Evolutionary conservation across 768 basidiomycete species (phyloP).

Genomic region (Termitomyces sp.): DNA sequence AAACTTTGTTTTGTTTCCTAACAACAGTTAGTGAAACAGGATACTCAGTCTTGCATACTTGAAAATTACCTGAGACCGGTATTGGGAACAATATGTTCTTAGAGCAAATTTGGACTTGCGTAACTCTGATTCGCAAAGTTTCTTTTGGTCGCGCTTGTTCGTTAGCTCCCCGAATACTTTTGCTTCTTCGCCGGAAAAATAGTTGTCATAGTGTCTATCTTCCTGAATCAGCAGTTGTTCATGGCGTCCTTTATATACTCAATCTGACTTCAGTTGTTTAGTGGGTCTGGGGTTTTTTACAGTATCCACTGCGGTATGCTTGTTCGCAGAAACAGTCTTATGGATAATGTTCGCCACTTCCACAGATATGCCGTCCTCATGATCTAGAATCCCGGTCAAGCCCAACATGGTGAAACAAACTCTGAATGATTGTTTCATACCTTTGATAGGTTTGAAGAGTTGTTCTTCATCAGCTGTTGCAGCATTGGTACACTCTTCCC

Average conservation of each 20-base stretch:
- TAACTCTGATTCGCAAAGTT: background rate
- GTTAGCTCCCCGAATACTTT: background rate
- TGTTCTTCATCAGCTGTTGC: background rate
- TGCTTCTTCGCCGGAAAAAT: background rate
- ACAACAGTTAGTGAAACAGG: background rate
- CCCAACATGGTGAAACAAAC: too few species aligned
- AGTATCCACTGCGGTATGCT: background rate
- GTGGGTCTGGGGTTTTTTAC: background rate
- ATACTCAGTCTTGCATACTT: too few species aligned
- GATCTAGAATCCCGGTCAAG: background rate
- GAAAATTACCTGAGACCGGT: background rate
- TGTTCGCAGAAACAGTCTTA: background rate
- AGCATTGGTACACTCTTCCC: background rate
- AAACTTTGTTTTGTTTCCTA: background rate
- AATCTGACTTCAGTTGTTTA: background rate
- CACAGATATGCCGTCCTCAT: background rate
- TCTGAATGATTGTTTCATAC: background rate
- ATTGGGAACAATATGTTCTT: background rate
- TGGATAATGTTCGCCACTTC: too few species aligned
- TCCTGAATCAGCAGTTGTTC: background rate
- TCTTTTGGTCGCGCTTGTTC: background rate
- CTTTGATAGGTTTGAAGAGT: background rate
- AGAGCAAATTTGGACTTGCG: background rate
- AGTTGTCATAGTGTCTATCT: background rate
- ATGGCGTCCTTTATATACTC: background rate